Evolutionary conservation across 495 filamentous ascomycete genomes (phyloP).

Genomic region (Rostrohypoxylon terebratum): DNA sequence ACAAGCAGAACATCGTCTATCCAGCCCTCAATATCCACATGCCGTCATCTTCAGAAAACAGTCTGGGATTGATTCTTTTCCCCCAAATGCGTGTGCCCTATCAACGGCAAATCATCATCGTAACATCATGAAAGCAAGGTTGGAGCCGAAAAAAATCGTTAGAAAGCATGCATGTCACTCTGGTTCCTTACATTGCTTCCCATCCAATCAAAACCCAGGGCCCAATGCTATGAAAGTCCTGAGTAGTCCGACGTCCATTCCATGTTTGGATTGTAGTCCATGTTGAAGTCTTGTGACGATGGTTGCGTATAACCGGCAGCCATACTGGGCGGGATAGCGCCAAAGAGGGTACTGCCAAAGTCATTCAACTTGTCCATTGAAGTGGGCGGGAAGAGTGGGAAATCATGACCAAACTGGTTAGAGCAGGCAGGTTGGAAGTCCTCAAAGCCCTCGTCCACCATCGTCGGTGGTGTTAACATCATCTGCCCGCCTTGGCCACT

Average conservation of each 20-base stretch:
- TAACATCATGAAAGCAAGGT: slow-evolving; percentile 40
- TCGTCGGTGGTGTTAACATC: slow-evolving; percentile 71
- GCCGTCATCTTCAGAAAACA: slow-evolving; percentile 27
- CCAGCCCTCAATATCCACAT: slow-evolving; percentile 21
- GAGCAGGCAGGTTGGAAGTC: slow-evolving; percentile 53
- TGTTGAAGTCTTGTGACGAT: slow-evolving; percentile 56
- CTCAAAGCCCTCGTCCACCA: slow-evolving; percentile 64
- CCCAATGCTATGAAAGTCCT: slow-evolving; percentile 42
- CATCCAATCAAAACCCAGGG: slow-evolving; percentile 32
- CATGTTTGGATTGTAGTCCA: slow-evolving; percentile 50
- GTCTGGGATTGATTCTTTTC: slow-evolving; percentile 32
- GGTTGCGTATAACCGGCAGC: slow-evolving; percentile 55
- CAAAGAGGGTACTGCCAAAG: slow-evolving; percentile 52
- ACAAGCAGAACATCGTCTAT: slow-evolving; percentile 25
- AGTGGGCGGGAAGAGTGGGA: slow-evolving; percentile 58
- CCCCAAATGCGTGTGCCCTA: slow-evolving; percentile 23
- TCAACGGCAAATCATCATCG: slow-evolving; percentile 40
- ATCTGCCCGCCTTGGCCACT: slow-evolving; percentile 71
- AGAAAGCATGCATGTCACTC: slow-evolving; percentile 20
- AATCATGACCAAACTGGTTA: slow-evolving; percentile 57
- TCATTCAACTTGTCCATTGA: slow-evolving; percentile 44
- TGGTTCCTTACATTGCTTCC: background rate
- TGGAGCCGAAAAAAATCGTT: slow-evolving; percentile 3
- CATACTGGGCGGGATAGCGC: slow-evolving; percentile 52
- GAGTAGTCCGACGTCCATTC: slow-evolving; percentile 56